phyloP scores from a whole-genome alignment of 495 filamentous ascomycete genomes.

The Hyaloscypha hepaticicola region DNA sequence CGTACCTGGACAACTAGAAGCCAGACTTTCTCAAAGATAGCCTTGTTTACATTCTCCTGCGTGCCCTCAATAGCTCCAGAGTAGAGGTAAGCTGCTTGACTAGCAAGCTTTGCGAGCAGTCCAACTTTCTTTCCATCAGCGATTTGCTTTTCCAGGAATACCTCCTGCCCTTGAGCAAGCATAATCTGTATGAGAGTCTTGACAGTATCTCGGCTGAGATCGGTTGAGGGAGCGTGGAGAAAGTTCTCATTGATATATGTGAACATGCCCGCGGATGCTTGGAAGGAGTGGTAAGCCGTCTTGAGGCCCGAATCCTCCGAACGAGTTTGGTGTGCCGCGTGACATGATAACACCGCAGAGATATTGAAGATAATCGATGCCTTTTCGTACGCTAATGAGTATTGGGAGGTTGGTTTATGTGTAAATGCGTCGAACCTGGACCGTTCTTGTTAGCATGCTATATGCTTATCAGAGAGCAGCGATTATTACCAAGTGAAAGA shows the following conservation, averaged over 20 bases:
- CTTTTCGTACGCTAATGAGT: conserved; percentile 96
- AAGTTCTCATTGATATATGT: conserved; percentile 99
- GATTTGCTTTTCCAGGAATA: conserved; percentile 96
- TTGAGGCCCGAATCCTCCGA: conserved; percentile 91
- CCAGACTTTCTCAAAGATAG: conserved; percentile 97
- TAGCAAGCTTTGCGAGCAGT: conserved; percentile 86
- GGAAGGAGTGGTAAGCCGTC: conserved; percentile 96
- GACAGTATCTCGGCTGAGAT: conserved; percentile 90
- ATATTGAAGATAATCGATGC: conserved; percentile 99
- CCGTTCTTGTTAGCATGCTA: conserved; percentile 7
- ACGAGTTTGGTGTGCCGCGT: conserved; percentile 90
- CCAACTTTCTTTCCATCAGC: conserved; percentile 91
- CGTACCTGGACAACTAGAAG: conserved; percentile 73
- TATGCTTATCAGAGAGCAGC: not conserved
- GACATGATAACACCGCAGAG: conserved; percentile 92
- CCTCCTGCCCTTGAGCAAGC: conserved; percentile 93
- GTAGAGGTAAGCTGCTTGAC: conserved; percentile 86
- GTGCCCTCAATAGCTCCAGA: conserved; percentile 82
- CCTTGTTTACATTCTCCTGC: conserved; percentile 89
- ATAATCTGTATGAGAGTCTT: conserved; percentile 91
- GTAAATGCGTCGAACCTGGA: conserved; percentile 98
- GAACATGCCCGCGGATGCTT: conserved; percentile 98
- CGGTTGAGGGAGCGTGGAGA: conserved; percentile 90
- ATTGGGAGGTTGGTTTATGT: conserved; percentile 91
- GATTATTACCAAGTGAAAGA: conserved; percentile 87